A percentile compares a stretch with the other conserved stretches of the same genome.
Conservation (phyloP, 768 basidiomycete species). For the Pulveroboletus sp. region DNA sequence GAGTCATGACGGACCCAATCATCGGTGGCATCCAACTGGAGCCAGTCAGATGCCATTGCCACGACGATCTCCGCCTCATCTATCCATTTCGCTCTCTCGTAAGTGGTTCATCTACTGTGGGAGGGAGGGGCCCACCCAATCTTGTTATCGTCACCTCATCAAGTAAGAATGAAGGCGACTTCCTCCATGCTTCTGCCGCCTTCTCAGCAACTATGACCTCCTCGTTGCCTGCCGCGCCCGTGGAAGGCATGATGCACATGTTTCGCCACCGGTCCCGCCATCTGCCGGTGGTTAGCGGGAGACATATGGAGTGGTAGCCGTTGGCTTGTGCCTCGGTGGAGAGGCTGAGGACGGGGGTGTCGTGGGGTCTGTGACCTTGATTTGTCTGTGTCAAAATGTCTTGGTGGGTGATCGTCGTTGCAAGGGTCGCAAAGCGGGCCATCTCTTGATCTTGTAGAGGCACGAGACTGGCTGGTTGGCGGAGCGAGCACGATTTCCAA, state of each 20-base stretch:
- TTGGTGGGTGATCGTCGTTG: constrained; percentile 27
- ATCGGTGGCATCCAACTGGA: constrained; percentile 88
- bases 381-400: constrained; percentile 36
- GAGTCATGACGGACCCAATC: constrained; percentile 95
- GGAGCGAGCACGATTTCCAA: not conserved
- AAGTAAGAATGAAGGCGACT: constrained; percentile 66
- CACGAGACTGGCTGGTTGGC: too few relatives aligned
- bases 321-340: constrained; percentile 50
- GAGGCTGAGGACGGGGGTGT: constrained; percentile 49
- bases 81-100: constrained; percentile 27
- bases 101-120: constrained; percentile 13
- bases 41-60: constrained; percentile 86
- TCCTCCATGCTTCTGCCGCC: constrained; percentile 83
- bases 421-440: constrained; percentile 28
- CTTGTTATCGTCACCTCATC: constrained; percentile 89
- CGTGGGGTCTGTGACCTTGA: constrained; percentile 22
- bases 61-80: constrained; percentile 73
- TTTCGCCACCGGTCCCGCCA: constrained; percentile 88
- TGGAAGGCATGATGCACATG: constrained; percentile 72
- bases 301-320: constrained; percentile 70
- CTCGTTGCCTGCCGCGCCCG: constrained; percentile 32
- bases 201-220: constrained; percentile 46
- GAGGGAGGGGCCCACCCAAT: constrained; percentile 45
- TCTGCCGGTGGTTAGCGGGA: constrained; percentile 83
- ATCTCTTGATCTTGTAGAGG: constrained; percentile 11